Evolutionary conservation across 257 asterid species (phyloP).

Genomic region (Eucommia ulmoides): DNA sequence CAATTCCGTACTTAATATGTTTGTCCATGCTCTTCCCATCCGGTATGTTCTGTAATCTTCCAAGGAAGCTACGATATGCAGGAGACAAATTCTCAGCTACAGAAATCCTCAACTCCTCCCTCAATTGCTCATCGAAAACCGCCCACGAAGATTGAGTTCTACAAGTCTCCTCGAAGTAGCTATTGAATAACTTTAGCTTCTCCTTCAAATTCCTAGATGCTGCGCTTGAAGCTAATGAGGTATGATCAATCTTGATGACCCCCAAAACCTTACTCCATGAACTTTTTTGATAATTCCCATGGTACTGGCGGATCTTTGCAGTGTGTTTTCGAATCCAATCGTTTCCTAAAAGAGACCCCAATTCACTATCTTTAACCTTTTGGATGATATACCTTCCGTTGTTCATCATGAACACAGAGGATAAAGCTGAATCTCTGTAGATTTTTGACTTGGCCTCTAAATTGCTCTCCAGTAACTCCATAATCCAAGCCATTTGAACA

Average conservation of each 20-base stretch:
- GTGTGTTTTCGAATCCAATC: slow-evolving; percentile 81
- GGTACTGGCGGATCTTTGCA: slow-evolving; percentile 72
- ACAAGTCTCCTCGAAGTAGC: slow-evolving; percentile 66
- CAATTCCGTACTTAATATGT: slow-evolving; percentile 55
- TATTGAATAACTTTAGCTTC: slow-evolving; percentile 66
- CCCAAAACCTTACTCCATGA: slow-evolving; percentile 90
- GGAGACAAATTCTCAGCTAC: slow-evolving; percentile 41
- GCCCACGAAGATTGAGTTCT: slow-evolving; percentile 67
- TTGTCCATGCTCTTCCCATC: slow-evolving; percentile 67
- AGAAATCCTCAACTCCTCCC: slow-evolving; percentile 62
- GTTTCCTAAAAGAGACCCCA: slow-evolving; percentile 74
- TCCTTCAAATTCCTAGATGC: slow-evolving; percentile 55
- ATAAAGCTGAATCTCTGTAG: slow-evolving; percentile 62
- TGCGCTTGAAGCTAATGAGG: slow-evolving; percentile 40
- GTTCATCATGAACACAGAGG: slow-evolving; percentile 84
- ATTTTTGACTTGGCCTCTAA: slow-evolving; percentile 78
- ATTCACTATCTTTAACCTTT: slow-evolving; percentile 66
- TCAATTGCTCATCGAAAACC: slow-evolving; percentile 62
- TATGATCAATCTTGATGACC: slow-evolving; percentile 49
- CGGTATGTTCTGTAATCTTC: slow-evolving; percentile 31
- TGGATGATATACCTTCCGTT: slow-evolving; percentile 79
- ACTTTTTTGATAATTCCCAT: slow-evolving; percentile 69
- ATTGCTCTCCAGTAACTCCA: slow-evolving; percentile 91
- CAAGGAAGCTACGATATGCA: slow-evolving; percentile 59
- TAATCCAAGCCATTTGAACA: slow-evolving; percentile 75